phyloP scores from a whole-genome alignment of 805 yeast species.

The Yarrowia bubula region DNA sequence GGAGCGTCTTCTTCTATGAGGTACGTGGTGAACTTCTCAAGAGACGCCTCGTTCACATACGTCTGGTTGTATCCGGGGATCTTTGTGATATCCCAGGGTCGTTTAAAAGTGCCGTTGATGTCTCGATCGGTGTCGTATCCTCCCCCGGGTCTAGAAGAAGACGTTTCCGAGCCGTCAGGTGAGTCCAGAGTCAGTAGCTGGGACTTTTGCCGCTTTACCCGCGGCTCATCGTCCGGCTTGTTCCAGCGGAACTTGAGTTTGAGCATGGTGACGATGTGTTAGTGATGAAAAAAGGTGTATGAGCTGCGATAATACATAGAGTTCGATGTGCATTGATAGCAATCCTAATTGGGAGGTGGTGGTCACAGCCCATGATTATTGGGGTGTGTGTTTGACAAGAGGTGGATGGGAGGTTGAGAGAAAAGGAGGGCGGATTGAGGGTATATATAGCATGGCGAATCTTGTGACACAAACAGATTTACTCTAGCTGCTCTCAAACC shows the following conservation, averaged over 20 bases:
- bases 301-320: background rate
- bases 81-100: conserved; percentile 26
- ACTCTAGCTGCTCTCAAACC: too few species aligned
- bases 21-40: background rate
- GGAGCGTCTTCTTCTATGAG: conserved; percentile 4
- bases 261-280: background rate
- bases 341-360: conserved; percentile 15
- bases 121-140: conserved; percentile 17
- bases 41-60: conserved; percentile 9
- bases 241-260: conserved; percentile 14
- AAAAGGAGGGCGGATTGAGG: background rate
- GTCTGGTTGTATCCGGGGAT: conserved; percentile 16
- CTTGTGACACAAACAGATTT: background rate
- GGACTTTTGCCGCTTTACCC: conserved; percentile 13
- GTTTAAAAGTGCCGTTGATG: conserved; percentile 5
- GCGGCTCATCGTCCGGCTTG: background rate
- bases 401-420: too few species aligned
- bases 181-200: background rate
- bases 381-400: too few species aligned
- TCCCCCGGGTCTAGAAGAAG: background rate
- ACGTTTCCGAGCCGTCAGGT: background rate
- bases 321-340: conserved; percentile 17
- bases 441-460: background rate
- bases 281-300: background rate
- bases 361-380: background rate